Percentiles rank a stretch among this genome's conserved stretches.
phyloP scores from a whole-genome alignment of 108 stramenopile genomes.

The Cyclotella atomus region DNA sequence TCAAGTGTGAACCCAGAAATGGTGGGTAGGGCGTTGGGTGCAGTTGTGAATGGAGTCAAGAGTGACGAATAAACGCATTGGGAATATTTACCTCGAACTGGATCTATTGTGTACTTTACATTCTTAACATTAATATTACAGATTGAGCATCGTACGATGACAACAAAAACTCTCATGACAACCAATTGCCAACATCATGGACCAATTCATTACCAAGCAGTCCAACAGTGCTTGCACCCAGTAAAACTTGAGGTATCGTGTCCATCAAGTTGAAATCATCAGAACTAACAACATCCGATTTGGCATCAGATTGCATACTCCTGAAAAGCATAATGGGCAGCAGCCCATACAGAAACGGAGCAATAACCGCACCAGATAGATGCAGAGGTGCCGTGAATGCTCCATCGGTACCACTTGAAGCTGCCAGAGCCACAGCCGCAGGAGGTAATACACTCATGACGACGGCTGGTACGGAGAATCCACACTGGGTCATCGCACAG shows the following conservation, averaged over 20 bases:
- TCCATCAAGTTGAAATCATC: no score
- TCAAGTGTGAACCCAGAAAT: neutral
- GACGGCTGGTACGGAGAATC: slow-evolving; percentile 40
- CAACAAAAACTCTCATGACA: no score
- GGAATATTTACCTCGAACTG: neutral
- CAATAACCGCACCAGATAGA: slow-evolving; percentile 37
- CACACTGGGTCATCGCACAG: slow-evolving; percentile 10
- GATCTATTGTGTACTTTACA: neutral
- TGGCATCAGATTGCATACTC: slow-evolving; percentile 2
- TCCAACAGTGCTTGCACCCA: slow-evolving; percentile 27
- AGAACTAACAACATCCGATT: no score
- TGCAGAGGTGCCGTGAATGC: slow-evolving; percentile 36
- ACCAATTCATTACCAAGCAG: slow-evolving; percentile 22
- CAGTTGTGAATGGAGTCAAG: no score
- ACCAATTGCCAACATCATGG: slow-evolving; percentile 6
- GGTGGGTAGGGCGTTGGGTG: no score
- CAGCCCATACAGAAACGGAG: slow-evolving; percentile 41
- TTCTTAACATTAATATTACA: neutral
- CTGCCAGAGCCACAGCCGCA: slow-evolving; percentile 24
- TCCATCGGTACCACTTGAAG: slow-evolving; percentile 13
- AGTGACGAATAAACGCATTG: no score
- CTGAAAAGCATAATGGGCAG: slow-evolving; percentile 32
- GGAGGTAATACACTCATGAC: slow-evolving; percentile 28
- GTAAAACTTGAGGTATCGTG: slow-evolving; percentile 8
- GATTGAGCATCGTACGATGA: no score